These are phyloP conservation scores for Barnettozyma pratensis DNA, from an alignment of 805 yeast genomes.

Conservation along the genomic window DNA sequence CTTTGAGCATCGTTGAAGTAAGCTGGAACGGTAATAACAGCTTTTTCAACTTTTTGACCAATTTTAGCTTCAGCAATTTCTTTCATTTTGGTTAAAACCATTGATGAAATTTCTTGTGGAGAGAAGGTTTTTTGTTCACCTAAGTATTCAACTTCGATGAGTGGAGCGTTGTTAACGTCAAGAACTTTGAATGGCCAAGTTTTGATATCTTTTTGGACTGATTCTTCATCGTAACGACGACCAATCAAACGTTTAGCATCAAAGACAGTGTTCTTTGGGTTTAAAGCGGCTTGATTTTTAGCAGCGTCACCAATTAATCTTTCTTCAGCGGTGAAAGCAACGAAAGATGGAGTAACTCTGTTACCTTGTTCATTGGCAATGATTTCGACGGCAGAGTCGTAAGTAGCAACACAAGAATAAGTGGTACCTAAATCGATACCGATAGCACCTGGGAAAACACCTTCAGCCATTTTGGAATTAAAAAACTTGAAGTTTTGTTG, in stretches of 20 bases:
- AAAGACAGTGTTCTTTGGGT: constrained; percentile 71
- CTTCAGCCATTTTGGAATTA: constrained; percentile 74
- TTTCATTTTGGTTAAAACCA: constrained; percentile 80
- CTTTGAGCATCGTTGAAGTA: constrained; percentile 77
- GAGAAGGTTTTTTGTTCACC: constrained; percentile 66
- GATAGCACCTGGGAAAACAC: constrained; percentile 98
- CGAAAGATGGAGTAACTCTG: constrained; percentile 81
- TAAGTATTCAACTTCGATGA: constrained; percentile 63
- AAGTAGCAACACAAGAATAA: constrained; percentile 75
- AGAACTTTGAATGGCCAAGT: constrained; percentile 80
- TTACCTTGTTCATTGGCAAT: constrained; percentile 83
- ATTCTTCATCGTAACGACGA: constrained; percentile 68
- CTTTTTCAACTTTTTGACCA: constrained; percentile 66
- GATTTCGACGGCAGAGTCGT: constrained; percentile 71
- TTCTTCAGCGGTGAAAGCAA: constrained; percentile 73
- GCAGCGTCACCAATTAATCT: constrained; percentile 82
- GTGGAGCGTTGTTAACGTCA: constrained; percentile 61
- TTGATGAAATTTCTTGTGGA: constrained; percentile 72
- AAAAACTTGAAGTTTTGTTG: constrained; percentile 7
- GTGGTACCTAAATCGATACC: constrained; percentile 98
- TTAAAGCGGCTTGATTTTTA: constrained; percentile 77
- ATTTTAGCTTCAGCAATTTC: constrained; percentile 75
- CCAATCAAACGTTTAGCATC: constrained; percentile 84
- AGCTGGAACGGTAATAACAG: constrained; percentile 77
- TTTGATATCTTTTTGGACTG: constrained; percentile 86